Evolutionary conservation across 2,329 filamentous ascomycete species (phyloP).

Genomic region (Cladophialophora psammophila): DNA sequence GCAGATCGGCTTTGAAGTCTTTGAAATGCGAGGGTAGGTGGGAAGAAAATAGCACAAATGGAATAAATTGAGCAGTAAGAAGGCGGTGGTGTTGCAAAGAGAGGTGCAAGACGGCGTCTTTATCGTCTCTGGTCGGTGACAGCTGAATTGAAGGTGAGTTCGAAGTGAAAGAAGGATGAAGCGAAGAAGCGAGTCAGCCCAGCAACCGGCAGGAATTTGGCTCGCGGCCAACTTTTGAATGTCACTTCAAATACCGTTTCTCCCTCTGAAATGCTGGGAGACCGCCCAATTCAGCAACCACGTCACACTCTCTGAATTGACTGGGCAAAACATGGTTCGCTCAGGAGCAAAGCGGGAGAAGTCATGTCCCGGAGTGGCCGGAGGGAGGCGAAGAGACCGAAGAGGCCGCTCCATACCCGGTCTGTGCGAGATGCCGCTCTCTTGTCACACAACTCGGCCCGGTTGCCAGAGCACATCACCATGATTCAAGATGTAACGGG

Average conservation of each 20-base stretch:
- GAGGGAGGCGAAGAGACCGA: not conserved
- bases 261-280: not conserved
- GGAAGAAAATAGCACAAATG: not conserved
- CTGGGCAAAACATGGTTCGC: not conserved
- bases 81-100: not conserved
- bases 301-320: not conserved
- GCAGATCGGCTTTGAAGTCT: not conserved
- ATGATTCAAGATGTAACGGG: not conserved
- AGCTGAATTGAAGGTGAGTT: not conserved
- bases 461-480: not conserved
- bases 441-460: conserved; percentile 8
- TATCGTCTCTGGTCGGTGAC: not conserved
- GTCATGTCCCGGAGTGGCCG: not conserved
- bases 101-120: not conserved
- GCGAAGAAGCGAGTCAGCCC: conserved; percentile 11
- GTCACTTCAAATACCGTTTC: not conserved
- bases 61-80: not conserved
- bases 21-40: not conserved
- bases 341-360: not conserved
- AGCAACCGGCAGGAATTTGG: conserved; percentile 33
- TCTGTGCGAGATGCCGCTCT: not conserved
- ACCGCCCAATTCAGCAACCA: not conserved
- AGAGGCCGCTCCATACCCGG: not conserved
- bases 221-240: not conserved
- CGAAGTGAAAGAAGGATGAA: conserved; percentile 9